A percentile compares a stretch with the other conserved stretches of the same genome.
Conservation (phyloP, 169 alveolate species). For the Amoebophrya sp. region DNA sequence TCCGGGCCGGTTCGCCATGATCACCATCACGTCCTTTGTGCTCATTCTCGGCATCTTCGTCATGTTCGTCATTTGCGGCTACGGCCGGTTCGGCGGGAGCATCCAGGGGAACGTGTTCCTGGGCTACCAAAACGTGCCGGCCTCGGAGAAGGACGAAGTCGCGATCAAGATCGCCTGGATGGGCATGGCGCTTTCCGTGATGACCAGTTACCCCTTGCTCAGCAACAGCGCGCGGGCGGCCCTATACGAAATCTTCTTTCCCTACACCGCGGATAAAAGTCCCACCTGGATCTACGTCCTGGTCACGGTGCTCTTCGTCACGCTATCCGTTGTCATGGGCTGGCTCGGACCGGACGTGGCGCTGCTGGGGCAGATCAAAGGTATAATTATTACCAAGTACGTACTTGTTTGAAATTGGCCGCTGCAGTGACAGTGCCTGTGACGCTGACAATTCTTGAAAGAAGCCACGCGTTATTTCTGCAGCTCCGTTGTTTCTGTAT, state of each 20-base stretch:
- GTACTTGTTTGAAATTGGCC: too few relatives aligned
- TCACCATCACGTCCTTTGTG: not conserved
- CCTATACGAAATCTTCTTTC: not conserved
- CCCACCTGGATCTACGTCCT: not conserved
- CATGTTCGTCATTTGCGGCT: not conserved
- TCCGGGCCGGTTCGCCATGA: not conserved
- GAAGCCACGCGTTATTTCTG: too few relatives aligned
- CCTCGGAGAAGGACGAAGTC: not conserved
- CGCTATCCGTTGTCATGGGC: not conserved
- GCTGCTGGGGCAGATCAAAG: not conserved
- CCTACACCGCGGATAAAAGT: not conserved
- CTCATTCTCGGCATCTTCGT: not conserved
- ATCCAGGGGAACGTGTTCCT: not conserved
- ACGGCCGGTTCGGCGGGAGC: not conserved
- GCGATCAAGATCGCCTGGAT: not conserved
- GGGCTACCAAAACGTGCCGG: too few relatives aligned
- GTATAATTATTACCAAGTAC: too few relatives aligned
- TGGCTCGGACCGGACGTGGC: not conserved
- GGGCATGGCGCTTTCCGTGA: slow-evolving; percentile 5
- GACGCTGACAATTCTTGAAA: too few relatives aligned
- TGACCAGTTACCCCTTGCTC: not conserved
- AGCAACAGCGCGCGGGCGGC: not conserved
- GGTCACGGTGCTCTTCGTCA: not conserved
- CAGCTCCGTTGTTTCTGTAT: too few relatives aligned
- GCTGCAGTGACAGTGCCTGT: too few relatives aligned